Conservation (phyloP, 2,329 filamentous ascomycete genomes). For the Trichoderma hamatum region DNA sequence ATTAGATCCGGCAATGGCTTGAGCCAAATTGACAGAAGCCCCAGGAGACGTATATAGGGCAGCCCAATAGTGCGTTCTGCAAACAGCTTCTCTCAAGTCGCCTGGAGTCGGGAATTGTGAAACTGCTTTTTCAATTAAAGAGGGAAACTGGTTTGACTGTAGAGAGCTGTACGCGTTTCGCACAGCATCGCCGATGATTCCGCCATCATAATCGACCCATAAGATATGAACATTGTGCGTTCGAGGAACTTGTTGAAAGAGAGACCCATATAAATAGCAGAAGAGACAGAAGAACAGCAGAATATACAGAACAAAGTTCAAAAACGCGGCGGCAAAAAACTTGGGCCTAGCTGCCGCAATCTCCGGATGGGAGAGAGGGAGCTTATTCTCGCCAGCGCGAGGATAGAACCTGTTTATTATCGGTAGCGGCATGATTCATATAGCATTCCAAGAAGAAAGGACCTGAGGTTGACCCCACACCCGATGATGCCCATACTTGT, state of each 20-base stretch:
- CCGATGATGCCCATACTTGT: not conserved
- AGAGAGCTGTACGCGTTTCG: slow-evolving; percentile 30
- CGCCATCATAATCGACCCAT: slow-evolving; percentile 35
- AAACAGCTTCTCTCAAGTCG: slow-evolving; percentile 28
- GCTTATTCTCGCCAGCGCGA: slow-evolving; percentile 27
- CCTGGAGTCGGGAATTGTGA: slow-evolving; percentile 25
- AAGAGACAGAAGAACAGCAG: slow-evolving; percentile 33
- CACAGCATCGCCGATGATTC: slow-evolving; percentile 32
- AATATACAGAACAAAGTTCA: slow-evolving; percentile 47
- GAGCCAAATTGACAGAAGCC: slow-evolving; percentile 27
- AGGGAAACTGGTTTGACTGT: slow-evolving; percentile 28
- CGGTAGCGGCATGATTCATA: not conserved
- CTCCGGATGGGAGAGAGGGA: slow-evolving; percentile 21
- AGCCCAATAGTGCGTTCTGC: slow-evolving; percentile 31
- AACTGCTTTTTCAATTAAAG: slow-evolving; percentile 28
- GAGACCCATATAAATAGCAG: slow-evolving; percentile 32
- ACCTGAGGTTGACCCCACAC: not conserved
- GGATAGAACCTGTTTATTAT: slow-evolving; percentile 28
- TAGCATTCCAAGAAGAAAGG: not conserved
- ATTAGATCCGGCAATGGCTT: slow-evolving; percentile 24
- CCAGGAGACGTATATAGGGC: slow-evolving; percentile 29
- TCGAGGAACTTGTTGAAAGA: slow-evolving; percentile 31
- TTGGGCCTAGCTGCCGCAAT: slow-evolving; percentile 20
- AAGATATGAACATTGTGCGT: slow-evolving; percentile 29
- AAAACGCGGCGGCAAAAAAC: slow-evolving; percentile 29